Base-by-base conservation (phyloP, 2,329 filamentous ascomycete genomes). In the Pyrenochaeta sp. region DNA sequence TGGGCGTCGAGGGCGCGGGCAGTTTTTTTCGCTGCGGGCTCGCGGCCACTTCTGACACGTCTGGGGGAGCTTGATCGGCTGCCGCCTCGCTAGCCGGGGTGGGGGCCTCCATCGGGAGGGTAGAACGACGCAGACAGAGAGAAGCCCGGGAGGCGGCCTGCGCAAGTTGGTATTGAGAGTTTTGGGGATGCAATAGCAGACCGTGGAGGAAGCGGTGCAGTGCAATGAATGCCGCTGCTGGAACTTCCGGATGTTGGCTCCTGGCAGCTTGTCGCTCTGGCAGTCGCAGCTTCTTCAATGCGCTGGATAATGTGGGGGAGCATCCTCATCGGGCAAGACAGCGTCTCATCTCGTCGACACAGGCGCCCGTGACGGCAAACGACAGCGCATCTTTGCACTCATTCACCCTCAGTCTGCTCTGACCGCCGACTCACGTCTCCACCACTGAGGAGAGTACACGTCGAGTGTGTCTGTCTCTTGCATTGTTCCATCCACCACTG, bases 1-100 rank as follows among this genome's bases (percentile, higher is more conserved):
- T 65, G n/a, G 72, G 67, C 53, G 72, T 65, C 5, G 69, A 64
- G 43, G 68, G 64, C 24, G 66, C 60, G 49, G 69, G 65, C 61
- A 65, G 50, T 58, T 62, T 64, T 54, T 62, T 58, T 48, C 54
- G 54, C 54, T 51, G 54, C 45, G 61, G 61, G 54, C 56, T 60
- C 32, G 34, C 47, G 43, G 50, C 37, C 36, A 49, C 42, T 19
- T n/a, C 39, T 44, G 55, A n/a, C 24, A 45, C 46, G 48, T 34
- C 42, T 5, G 56, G 30, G 32, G 46, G 54, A 47, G 52, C 56
- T 56, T 50, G 57, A 44, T 47, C 51, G 54, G 47, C 40, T 27
- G 55, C 40, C 27, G 50, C 46, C 25, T 59, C 50, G 44, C 54
- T 62, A 59, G 58, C 59, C 44, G 61, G 56, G 59, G 56, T 55